Base-by-base conservation (phyloP, 2,329 filamentous ascomycete genomes). In the Fusarium nematophilum region DNA sequence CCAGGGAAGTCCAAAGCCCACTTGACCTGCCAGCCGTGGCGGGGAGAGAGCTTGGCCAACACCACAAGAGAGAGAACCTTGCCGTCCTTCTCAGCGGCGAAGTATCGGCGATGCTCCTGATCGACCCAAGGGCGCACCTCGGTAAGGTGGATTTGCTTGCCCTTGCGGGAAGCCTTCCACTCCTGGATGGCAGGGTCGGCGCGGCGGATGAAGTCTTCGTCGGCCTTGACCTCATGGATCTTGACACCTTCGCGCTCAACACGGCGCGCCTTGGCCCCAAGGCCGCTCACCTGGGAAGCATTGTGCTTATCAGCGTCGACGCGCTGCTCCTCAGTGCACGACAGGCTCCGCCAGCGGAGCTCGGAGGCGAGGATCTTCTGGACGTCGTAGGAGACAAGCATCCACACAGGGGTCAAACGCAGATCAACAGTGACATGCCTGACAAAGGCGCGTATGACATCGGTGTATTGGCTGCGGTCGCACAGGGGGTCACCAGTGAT, bases 1-100 rank as follows among this genome's bases (percentile, higher is more conserved):
- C 86, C 87, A 0, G 93, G 93, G 82, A 97, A 97, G 76, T 97
- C 92, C 49, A 97, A 86, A n/a, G 90, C 91, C 81, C 95, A 97
- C 80, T 97, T 97, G 72, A 97, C 89, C 79, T 97, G 93, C 87
- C 92, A 96, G 49, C 93, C 93, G 72, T 96, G 86, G 29, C 86
- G 81, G 2, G 92, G 91, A 4, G 90, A 86, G 23, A 97, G 86
- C 74, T 92, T 90, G 47, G 91, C 90, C 68, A 97, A 81, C 8
- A 94, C 88, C n/a, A 94, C 89, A 54, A 97, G 84, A 27, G 90
- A 89, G 34, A 83, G 83, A 52, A 97, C 86, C 56, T 83, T 86
- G 60, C 90, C 90, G 13, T 91, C 84, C 69, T 90, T 90, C 63
- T 89, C 83, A 9, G 92, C 90, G 68, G 92, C 90, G 71, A 93